These are phyloP conservation scores for Cyberlindnera subsufficiens DNA, from an alignment of 805 yeast genomes.

Conservation along the genomic window DNA sequence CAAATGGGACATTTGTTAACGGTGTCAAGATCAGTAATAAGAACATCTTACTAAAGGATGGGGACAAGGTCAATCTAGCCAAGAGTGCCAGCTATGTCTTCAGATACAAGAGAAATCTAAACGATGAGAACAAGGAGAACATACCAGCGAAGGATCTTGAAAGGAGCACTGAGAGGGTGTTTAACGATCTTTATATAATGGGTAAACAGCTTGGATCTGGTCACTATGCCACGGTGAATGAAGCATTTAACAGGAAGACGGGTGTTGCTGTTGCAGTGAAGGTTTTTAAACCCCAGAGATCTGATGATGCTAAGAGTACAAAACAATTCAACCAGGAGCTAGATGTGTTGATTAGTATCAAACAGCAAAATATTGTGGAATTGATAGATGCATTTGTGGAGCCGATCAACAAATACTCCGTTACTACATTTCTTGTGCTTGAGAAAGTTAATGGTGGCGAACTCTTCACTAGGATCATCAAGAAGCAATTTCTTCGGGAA, in stretches of 20 bases:
- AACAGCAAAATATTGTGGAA: constrained; percentile 67
- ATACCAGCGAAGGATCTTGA: constrained; percentile 1
- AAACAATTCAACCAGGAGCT: constrained; percentile 58
- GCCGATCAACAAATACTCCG: constrained; percentile 38
- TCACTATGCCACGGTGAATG: constrained; percentile 77
- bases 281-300: constrained; percentile 55
- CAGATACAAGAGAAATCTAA: constrained; percentile 29
- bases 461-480: constrained; percentile 63
- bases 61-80: constrained; percentile 58
- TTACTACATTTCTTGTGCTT: constrained; percentile 51
- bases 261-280: constrained; percentile 69
- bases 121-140: constrained; percentile 13
- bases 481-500: constrained; percentile 55
- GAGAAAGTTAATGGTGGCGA: constrained; percentile 76
- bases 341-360: constrained; percentile 54
- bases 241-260: constrained; percentile 50
- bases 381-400: constrained; percentile 56
- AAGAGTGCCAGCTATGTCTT: constrained; percentile 46
- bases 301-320: constrained; percentile 33
- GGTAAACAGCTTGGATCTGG: constrained; percentile 68
- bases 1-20: constrained; percentile 67
- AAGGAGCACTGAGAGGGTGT: constrained; percentile 29
- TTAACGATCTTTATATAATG: constrained; percentile 44
- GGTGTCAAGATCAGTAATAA: constrained; percentile 44
- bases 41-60: constrained; percentile 47